Evolutionary conservation across 306 rosid species (phyloP).

Genomic region (Canavalia gladiata): DNA sequence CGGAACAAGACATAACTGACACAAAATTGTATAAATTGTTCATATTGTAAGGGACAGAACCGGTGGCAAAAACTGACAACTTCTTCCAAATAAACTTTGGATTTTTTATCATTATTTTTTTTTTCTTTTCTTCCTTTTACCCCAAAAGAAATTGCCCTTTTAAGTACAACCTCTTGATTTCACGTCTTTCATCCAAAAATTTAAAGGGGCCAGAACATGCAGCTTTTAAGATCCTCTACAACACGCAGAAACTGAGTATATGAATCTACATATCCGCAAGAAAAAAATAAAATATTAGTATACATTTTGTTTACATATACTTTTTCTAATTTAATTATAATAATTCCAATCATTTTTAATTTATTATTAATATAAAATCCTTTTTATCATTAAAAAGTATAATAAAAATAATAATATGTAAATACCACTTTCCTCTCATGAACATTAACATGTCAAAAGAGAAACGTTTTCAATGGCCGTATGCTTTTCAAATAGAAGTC

Average conservation of each 20-base stretch:
- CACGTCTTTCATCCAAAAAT: constrained; percentile 40
- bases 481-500: background rate
- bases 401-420: background rate
- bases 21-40: constrained; percentile 43
- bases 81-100: constrained; percentile 47
- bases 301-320: background rate
- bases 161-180: constrained; percentile 55
- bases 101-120: background rate
- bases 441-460: background rate
- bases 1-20: constrained; percentile 43
- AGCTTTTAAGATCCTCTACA: constrained; percentile 48
- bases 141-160: constrained; percentile 62
- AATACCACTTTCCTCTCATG: background rate
- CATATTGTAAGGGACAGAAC: constrained; percentile 45
- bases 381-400: too few relatives aligned
- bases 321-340: too few relatives aligned
- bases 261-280: constrained; percentile 22
- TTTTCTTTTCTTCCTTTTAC: background rate
- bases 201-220: constrained; percentile 51
- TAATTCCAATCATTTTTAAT: too few relatives aligned
- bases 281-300: background rate
- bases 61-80: constrained; percentile 54
- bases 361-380: too few relatives aligned
- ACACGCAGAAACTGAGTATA: constrained; percentile 8
- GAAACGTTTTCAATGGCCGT: background rate